Conservation (phyloP, 768 basidiomycete species). For the Tricholoma hemisulphureum region DNA sequence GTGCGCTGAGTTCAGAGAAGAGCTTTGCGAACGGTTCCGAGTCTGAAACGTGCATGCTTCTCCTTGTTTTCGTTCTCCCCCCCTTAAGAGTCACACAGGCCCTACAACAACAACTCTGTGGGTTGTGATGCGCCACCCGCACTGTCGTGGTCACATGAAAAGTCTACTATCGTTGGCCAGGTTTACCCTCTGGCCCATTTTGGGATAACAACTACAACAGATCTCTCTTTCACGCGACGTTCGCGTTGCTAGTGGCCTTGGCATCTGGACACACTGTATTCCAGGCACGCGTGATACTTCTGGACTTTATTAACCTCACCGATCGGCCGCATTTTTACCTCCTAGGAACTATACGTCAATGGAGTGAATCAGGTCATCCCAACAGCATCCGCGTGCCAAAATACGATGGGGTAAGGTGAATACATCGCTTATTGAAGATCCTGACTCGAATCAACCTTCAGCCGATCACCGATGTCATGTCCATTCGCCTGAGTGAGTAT, state of each 20-base stretch:
- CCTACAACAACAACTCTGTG: no score
- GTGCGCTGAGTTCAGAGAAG: no score
- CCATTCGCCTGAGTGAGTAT: constrained; percentile 33
- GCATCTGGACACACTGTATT: constrained; percentile 52
- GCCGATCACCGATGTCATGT: constrained; percentile 58
- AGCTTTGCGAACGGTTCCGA: no score
- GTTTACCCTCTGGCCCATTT: no score
- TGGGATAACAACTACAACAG: no score
- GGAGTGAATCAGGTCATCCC: constrained; percentile 47
- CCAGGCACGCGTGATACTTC: constrained; percentile 33
- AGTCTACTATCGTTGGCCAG: no score
- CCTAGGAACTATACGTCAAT: constrained; percentile 49
- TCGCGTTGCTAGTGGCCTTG: constrained; percentile 18
- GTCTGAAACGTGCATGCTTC: no score
- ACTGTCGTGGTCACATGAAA: no score
- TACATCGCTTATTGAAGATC: background rate
- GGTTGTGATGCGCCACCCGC: no score
- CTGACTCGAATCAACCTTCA: constrained; percentile 15
- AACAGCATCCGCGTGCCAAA: constrained; percentile 42
- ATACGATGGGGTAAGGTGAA: constrained; percentile 39
- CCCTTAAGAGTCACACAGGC: no score
- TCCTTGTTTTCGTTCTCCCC: no score
- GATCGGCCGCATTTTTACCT: background rate
- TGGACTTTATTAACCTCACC: background rate
- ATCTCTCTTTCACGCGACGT: no score